These are phyloP conservation scores for Kingdonia uniflora DNA, from an alignment of 164 flowering plant species.

Conservation along the genomic window DNA sequence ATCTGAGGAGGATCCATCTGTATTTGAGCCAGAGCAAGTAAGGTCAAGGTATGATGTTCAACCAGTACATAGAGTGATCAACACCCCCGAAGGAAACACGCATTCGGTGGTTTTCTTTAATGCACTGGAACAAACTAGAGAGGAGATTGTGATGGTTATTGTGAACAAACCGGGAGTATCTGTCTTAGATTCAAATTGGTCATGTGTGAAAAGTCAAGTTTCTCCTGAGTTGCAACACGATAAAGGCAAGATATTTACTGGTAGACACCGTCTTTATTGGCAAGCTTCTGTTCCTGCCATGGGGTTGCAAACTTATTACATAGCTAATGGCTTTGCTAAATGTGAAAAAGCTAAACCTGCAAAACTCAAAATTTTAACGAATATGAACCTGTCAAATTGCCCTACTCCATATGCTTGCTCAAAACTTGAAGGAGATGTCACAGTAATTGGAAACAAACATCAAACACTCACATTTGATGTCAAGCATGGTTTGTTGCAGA, in stretches of 20 bases:
- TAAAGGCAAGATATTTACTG: constrained; percentile 48
- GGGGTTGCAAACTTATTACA: constrained; percentile 81
- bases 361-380: constrained; percentile 31
- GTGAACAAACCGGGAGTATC: constrained; percentile 63
- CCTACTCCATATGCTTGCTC: constrained; percentile 71
- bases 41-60: constrained; percentile 81
- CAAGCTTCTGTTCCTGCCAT: constrained; percentile 75
- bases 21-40: constrained; percentile 65
- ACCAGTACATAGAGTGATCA: constrained; percentile 55
- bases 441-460: constrained; percentile 47
- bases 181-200: constrained; percentile 81
- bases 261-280: constrained; percentile 86
- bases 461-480: constrained; percentile 59
- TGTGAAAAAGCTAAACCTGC: constrained; percentile 83
- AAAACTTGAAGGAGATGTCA: constrained; percentile 34
- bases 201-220: constrained; percentile 78
- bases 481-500: constrained; percentile 57
- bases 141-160: constrained; percentile 80
- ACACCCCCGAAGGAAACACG: constrained; percentile 49
- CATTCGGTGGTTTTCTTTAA: constrained; percentile 71
- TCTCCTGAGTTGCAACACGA: constrained; percentile 84
- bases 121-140: constrained; percentile 79
- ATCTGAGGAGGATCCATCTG: constrained; percentile 52
- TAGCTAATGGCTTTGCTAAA: constrained; percentile 62
- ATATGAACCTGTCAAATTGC: constrained; percentile 32